A percentile compares a stretch with the other conserved stretches of the same genome.
Evolutionary conservation across 2,329 filamentous ascomycete species (phyloP).

Genomic region (Neopestalotiopsis clavispora): DNA sequence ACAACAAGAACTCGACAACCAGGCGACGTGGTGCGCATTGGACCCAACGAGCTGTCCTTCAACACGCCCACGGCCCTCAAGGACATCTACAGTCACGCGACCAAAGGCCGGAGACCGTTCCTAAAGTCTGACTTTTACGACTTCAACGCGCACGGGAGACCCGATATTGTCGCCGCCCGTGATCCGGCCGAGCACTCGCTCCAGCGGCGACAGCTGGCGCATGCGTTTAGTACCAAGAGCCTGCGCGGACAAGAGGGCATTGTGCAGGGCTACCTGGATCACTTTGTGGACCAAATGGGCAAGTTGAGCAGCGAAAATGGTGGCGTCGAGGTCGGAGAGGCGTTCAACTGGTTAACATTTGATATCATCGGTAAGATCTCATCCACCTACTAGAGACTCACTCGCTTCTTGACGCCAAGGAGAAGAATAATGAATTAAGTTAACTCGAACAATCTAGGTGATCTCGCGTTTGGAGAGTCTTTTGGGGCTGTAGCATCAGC

Average conservation of each 20-base stretch:
- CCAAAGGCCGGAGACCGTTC: conserved; percentile 20
- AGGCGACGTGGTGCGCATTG: conserved; percentile 35
- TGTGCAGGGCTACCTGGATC: conserved; percentile 23
- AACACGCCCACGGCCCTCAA: conserved; percentile 35
- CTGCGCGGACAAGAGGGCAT: conserved; percentile 25
- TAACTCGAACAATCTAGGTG: conserved; percentile 7
- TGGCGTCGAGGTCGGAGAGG: conserved; percentile 17
- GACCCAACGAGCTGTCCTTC: conserved; percentile 41
- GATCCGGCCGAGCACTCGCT: conserved; percentile 23
- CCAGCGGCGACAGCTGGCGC: conserved; percentile 20
- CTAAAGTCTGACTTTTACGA: conserved; percentile 24
- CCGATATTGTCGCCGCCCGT: conserved; percentile 17
- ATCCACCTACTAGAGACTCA: neutral
- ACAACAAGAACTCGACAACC: neutral
- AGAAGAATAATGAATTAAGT: too few relatives aligned
- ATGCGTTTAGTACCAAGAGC: conserved; percentile 24
- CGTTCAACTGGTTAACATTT: conserved; percentile 17
- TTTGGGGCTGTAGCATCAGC: conserved; percentile 19
- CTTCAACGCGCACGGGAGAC: neutral
- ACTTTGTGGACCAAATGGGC: conserved; percentile 23
- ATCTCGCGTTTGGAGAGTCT: conserved; percentile 23
- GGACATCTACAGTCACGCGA: conserved; percentile 38
- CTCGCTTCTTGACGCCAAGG: neutral
- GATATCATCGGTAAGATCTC: conserved; percentile 12
- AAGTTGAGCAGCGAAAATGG: conserved; percentile 11